These are phyloP conservation scores for Kazachstania sp. DNA, from an alignment of 1,139 yeast genomes.

Conservation along the genomic window DNA sequence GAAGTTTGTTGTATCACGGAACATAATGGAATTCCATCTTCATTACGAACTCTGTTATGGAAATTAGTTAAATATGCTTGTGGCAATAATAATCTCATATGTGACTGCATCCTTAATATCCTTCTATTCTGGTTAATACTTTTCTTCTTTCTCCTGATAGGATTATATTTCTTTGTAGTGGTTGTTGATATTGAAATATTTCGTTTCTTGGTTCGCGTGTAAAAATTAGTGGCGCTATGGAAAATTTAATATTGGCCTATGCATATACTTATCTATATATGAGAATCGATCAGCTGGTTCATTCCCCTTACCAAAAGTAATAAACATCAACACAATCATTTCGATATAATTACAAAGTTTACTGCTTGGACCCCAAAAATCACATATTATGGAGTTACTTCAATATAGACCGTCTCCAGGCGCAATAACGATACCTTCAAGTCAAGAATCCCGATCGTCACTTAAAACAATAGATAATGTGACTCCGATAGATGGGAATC, in stretches of 20 bases:
- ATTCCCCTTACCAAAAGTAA: not conserved
- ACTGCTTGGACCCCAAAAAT: not conserved
- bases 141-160: too few relatives aligned
- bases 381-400: not conserved
- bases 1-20: conserved; percentile 60
- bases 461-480: too few relatives aligned
- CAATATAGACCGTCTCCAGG: not conserved
- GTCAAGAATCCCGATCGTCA: too few relatives aligned
- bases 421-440: not conserved
- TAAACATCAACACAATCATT: not conserved
- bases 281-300: too few relatives aligned
- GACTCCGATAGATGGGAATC: conserved; percentile 3
- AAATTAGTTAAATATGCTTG: conserved; percentile 72
- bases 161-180: too few relatives aligned
- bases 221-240: too few relatives aligned
- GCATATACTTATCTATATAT: too few relatives aligned
- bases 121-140: too few relatives aligned
- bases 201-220: too few relatives aligned
- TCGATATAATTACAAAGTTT: not conserved
- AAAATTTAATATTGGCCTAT: too few relatives aligned
- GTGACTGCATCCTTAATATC: conserved; percentile 5
- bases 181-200: too few relatives aligned
- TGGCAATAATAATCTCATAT: conserved; percentile 38
- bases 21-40: conserved; percentile 53
- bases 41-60: conserved; percentile 54